These are phyloP conservation scores for Mallotus nudiflorus DNA, from an alignment of 345 rosid genomes.

Conservation along the genomic window DNA sequence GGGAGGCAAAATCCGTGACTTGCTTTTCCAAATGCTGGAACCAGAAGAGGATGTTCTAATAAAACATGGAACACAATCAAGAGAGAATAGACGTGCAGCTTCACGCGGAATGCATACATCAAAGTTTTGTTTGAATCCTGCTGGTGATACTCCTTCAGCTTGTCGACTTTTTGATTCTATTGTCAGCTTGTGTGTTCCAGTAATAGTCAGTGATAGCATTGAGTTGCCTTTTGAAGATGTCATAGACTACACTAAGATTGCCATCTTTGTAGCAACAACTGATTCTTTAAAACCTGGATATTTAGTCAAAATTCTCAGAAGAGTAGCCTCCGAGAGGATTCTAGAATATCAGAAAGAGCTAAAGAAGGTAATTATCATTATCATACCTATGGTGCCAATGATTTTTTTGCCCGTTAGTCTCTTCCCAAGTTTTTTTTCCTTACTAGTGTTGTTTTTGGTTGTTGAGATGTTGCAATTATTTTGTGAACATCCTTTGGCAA, in stretches of 20 bases:
- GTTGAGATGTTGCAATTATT: background rate
- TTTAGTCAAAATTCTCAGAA: constrained; percentile 63
- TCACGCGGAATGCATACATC: constrained; percentile 91
- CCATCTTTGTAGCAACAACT: constrained; percentile 69
- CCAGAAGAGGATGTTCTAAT: constrained; percentile 71
- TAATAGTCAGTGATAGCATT: constrained; percentile 79
- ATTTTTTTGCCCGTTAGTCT: background rate
- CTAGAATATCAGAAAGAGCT: constrained; percentile 77
- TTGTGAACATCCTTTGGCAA: background rate
- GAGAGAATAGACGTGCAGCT: constrained; percentile 95
- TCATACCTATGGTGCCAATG: background rate
- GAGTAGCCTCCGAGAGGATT: constrained; percentile 50
- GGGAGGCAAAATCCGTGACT: constrained; percentile 97
- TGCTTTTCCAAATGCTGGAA: constrained; percentile 86
- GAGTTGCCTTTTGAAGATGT: constrained; percentile 96
- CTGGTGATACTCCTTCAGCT: constrained; percentile 98
- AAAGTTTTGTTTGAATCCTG: constrained; percentile 94
- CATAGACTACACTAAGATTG: constrained; percentile 81
- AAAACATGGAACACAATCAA: constrained; percentile 93
- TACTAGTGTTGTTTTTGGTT: background rate
- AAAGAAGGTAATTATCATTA: constrained; percentile 44
- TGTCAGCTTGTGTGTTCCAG: constrained; percentile 95
- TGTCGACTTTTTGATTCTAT: constrained; percentile 97
- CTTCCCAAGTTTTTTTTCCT: background rate
- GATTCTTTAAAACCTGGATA: constrained; percentile 67